Percentiles rank a stretch among this genome's conserved stretches.
Conservation (phyloP, 352 stramenopile species). For the Globisporangium barbulae region DNA sequence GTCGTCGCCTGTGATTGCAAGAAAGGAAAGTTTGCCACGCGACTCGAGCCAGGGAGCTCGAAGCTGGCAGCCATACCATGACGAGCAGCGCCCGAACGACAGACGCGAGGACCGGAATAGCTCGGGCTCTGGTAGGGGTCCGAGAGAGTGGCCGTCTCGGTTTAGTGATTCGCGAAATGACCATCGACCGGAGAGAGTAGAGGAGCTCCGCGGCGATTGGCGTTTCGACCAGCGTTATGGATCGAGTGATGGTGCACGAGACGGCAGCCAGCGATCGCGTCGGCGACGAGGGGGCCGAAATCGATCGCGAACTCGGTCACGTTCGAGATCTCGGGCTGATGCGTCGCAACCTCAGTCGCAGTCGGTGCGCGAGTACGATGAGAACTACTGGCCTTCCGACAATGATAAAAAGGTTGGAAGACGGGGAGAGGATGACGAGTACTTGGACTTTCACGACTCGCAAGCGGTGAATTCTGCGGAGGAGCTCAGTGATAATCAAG, state of each 20-base stretch:
- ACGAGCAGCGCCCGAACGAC: slow-evolving; percentile 1
- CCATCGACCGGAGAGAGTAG: background rate
- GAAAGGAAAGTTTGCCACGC: slow-evolving; percentile 1
- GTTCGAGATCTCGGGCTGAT: background rate
- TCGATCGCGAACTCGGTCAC: slow-evolving; percentile 9
- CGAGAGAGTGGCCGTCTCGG: slow-evolving; percentile 12
- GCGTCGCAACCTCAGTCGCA: background rate
- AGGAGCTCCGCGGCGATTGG: background rate
- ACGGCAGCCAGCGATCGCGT: background rate
- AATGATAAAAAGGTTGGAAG: background rate
- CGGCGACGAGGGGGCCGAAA: background rate
- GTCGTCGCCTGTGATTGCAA: slow-evolving; percentile 8
- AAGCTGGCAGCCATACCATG: slow-evolving; percentile 11
- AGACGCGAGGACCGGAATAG: background rate
- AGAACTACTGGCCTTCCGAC: slow-evolving; percentile 5
- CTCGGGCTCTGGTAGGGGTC: background rate
- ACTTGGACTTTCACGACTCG: background rate
- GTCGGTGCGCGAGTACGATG: slow-evolving; percentile 2
- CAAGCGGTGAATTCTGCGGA: slow-evolving; percentile 1
- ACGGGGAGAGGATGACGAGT: background rate
- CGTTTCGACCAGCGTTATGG: slow-evolving; percentile 8
- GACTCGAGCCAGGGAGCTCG: slow-evolving; percentile 1
- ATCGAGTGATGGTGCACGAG: background rate
- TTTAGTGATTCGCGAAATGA: slow-evolving; percentile 1
- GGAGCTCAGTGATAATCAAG: background rate